A percentile compares a stretch with the other conserved stretches of the same genome.
Conservation (phyloP, 2,329 filamentous ascomycete species). For the Neopestalotiopsis sp. region DNA sequence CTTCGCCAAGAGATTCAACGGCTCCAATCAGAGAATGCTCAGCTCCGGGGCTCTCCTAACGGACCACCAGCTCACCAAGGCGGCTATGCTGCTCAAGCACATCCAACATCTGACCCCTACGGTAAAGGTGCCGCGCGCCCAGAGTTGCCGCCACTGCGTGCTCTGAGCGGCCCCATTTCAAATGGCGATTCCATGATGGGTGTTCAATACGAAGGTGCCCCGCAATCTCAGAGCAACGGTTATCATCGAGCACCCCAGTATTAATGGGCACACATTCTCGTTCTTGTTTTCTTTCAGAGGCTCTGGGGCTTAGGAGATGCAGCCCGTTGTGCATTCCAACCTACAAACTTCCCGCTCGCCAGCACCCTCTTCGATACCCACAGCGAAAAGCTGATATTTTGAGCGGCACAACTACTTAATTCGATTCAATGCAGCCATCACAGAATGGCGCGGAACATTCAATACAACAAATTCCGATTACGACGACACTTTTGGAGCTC, state of each 20-base stretch:
- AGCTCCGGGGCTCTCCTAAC: constrained; percentile 41
- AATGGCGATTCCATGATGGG: constrained; percentile 67
- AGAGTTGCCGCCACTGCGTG: constrained; percentile 63
- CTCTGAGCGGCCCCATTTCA: constrained; percentile 50
- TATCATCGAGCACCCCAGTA: constrained; percentile 35
- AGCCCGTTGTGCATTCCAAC: not conserved
- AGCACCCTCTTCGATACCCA: not conserved
- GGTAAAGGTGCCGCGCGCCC: constrained; percentile 41
- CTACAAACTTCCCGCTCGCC: not conserved
- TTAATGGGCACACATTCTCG: constrained; percentile 16
- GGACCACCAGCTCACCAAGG: constrained; percentile 26
- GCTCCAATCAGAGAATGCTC: constrained; percentile 53
- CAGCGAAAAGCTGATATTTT: not conserved
- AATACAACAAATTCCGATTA: not conserved
- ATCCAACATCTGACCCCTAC: constrained; percentile 37
- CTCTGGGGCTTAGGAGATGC: not conserved
- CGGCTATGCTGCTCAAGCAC: constrained; percentile 32
- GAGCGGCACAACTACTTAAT: constrained; percentile 1
- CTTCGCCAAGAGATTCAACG: constrained; percentile 55
- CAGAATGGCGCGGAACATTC: not conserved
- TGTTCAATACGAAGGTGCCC: constrained; percentile 64
- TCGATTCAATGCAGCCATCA: not conserved
- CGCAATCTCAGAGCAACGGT: constrained; percentile 51
- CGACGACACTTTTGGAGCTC: not conserved
- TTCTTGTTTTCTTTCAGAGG: not conserved